Evolutionary conservation across 140 eudicot genomes (phyloP).

Genomic region (Senecio squalidus): DNA sequence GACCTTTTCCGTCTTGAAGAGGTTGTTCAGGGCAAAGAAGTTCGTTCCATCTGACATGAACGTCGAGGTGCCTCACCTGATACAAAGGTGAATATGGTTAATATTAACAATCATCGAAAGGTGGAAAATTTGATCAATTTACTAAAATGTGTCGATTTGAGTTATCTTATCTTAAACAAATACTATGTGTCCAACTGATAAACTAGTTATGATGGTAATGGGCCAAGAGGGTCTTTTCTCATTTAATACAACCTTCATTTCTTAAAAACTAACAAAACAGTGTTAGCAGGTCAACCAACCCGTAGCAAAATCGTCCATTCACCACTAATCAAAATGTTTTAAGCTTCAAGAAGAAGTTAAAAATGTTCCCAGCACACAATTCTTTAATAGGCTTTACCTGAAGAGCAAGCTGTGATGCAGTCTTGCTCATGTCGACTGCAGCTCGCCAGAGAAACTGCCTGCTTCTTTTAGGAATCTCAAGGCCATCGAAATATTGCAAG

Average conservation of each 20-base stretch:
- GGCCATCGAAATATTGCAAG: constrained; percentile 64
- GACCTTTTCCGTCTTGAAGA: constrained; percentile 70
- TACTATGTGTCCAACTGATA: no score
- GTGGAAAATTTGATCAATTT: not conserved
- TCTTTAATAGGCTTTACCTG: constrained; percentile 52
- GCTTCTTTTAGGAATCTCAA: constrained; percentile 77
- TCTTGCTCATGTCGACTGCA: constrained; percentile 83
- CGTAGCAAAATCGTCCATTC: not conserved
- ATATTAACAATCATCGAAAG: not conserved
- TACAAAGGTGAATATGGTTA: constrained; percentile 11
- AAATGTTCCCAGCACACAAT: not conserved
- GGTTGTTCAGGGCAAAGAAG: constrained; percentile 73
- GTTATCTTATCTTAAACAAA: not conserved
- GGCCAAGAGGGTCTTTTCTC: no score
- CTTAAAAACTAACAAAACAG: no score
- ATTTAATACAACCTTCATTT: no score
- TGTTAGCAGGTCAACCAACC: no score
- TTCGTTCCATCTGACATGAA: constrained; percentile 81
- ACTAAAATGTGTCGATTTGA: not conserved
- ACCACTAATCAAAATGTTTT: not conserved
- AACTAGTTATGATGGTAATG: no score
- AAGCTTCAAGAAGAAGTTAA: not conserved
- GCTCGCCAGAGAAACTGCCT: constrained; percentile 85
- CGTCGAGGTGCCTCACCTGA: constrained; percentile 86
- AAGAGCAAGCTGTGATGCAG: constrained; percentile 76